Percentiles rank a stretch among this genome's conserved stretches.
Evolutionary conservation across 805 yeast genomes (phyloP).

Genomic region (Starmerella lactis-condensi): DNA sequence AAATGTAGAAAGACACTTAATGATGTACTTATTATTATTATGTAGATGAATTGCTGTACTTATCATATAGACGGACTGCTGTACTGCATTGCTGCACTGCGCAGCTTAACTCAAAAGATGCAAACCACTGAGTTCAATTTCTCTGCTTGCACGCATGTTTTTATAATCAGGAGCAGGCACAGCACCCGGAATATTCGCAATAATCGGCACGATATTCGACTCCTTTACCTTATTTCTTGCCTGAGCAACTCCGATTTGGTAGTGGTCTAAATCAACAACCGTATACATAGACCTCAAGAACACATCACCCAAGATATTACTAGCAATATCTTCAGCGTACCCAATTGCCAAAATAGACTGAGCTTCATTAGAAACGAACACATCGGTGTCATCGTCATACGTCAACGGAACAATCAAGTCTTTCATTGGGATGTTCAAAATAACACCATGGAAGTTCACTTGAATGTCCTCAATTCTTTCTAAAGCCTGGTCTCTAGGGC

Average conservation of each 20-base stretch:
- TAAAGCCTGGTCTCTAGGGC: conserved; percentile 17
- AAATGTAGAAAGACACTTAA: too few species aligned
- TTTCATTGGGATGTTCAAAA: conserved; percentile 14
- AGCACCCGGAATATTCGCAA: conserved; percentile 12
- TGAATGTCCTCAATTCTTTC: conserved; percentile 24
- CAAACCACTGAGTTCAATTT: too few species aligned
- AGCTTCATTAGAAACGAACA: conserved; percentile 23
- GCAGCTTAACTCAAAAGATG: too few species aligned
- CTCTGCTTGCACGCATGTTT: too few species aligned
- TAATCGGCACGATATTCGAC: conserved; percentile 5
- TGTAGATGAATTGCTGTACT: too few species aligned
- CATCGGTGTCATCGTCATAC: conserved; percentile 6
- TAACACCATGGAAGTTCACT: conserved; percentile 17
- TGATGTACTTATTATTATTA: too few species aligned
- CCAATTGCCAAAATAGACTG: conserved; percentile 15
- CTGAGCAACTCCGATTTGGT: conserved; percentile 39
- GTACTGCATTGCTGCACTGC: too few species aligned
- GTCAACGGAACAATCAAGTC: conserved; percentile 9
- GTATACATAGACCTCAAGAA: conserved; percentile 49
- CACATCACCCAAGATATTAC: conserved; percentile 42
- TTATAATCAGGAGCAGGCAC: conserved; percentile 10
- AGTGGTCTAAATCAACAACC: conserved; percentile 48
- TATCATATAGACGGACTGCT: too few species aligned
- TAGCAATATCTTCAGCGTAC: conserved; percentile 18
- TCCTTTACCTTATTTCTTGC: conserved; percentile 21